phyloP scores from a whole-genome alignment of 129 eudicot genomes.

The Flaveria robusta region DNA sequence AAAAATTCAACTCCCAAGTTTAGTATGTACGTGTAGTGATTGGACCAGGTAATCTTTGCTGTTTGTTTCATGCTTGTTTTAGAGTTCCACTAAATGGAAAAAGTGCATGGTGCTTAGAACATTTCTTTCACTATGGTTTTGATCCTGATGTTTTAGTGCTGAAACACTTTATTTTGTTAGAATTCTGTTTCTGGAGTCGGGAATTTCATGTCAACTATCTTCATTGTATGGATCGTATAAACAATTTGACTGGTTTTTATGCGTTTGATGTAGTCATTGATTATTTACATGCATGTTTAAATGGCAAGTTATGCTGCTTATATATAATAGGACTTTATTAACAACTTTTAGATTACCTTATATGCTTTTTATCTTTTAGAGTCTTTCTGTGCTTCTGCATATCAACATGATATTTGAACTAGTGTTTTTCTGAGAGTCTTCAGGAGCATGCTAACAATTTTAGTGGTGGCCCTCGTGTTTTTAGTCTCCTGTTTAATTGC shows the following conservation, averaged over 20 bases:
- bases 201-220: slow-evolving; percentile 4
- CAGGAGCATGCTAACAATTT: too few relatives aligned
- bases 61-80: slow-evolving; percentile 13
- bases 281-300: slow-evolving; percentile 19
- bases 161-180: slow-evolving; percentile 9
- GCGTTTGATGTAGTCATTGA: slow-evolving; percentile 14
- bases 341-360: neutral
- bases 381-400: slow-evolving; percentile 50
- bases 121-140: neutral
- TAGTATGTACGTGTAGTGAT: slow-evolving; percentile 66
- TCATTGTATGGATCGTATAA: neutral
- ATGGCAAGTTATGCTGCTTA: slow-evolving; percentile 18
- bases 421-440: too few relatives aligned
- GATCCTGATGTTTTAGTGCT: slow-evolving; percentile 8
- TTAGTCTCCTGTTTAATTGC: too few relatives aligned
- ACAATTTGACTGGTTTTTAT: neutral
- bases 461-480: too few relatives aligned
- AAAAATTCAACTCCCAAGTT: slow-evolving; percentile 93
- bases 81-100: neutral
- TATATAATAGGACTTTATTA: neutral
- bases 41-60: slow-evolving; percentile 67
- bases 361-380: slow-evolving; percentile 43
- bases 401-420: too few relatives aligned
- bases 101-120: slow-evolving; percentile 2
- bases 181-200: neutral